Percentiles rank a stretch among this genome's conserved stretches.
These are phyloP conservation scores for Amphirosellinia nigrospora DNA, from an alignment of 495 filamentous ascomycete genomes.

Conservation along the genomic window DNA sequence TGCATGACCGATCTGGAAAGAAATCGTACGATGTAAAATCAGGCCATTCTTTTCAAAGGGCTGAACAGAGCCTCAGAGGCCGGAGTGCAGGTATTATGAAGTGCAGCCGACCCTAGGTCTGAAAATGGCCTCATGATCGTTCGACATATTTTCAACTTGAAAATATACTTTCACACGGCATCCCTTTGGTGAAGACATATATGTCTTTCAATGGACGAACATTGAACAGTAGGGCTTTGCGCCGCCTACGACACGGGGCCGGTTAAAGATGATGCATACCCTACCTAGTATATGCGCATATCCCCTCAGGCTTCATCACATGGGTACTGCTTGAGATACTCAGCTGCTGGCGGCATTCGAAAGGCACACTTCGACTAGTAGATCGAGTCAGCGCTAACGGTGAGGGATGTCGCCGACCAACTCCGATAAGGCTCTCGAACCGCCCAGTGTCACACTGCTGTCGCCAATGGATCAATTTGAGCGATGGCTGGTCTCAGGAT, in stretches of 20 bases:
- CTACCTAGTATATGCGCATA: slow-evolving; percentile 1
- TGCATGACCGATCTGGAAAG: slow-evolving; percentile 14
- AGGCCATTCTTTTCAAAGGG: slow-evolving; percentile 19
- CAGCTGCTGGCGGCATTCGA: not conserved
- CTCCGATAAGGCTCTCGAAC: not conserved
- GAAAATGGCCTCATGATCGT: slow-evolving; percentile 19
- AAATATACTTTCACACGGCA: not conserved
- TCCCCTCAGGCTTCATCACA: not conserved
- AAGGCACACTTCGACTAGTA: not conserved
- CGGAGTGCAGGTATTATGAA: slow-evolving; percentile 20
- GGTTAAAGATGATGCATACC: not conserved
- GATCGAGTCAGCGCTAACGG: not conserved
- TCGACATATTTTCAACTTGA: slow-evolving; percentile 11
- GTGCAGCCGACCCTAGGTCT: not conserved
- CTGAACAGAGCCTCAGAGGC: slow-evolving; percentile 20
- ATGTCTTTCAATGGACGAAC: not conserved
- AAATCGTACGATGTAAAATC: slow-evolving; percentile 24
- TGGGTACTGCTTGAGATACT: not conserved
- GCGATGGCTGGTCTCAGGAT: not conserved
- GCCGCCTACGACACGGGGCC: not conserved
- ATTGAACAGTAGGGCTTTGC: not conserved
- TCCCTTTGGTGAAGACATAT: slow-evolving; percentile 9
- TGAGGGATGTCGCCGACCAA: not conserved
- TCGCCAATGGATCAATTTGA: not conserved
- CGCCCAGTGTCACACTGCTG: not conserved